These are phyloP conservation scores for Bipolaris sorokiniana DNA, from an alignment of 2,329 filamentous ascomycete species.

Conservation along the genomic window DNA sequence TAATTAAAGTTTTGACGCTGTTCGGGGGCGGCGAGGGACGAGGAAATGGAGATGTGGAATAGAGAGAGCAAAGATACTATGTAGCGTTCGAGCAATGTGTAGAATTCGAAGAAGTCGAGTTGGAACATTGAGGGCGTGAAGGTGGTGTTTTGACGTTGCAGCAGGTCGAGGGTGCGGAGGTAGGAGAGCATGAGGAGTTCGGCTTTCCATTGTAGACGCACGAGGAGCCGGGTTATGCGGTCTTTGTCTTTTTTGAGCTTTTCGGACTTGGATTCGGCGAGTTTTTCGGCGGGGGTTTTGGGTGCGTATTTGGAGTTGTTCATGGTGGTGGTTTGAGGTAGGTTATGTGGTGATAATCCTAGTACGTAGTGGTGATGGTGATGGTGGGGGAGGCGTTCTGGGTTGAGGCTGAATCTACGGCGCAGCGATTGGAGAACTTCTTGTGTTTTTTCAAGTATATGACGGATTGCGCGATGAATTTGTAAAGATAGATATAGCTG, in stretches of 20 bases:
- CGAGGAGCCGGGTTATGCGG: conserved; percentile 33
- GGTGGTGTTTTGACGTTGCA: conserved; percentile 4
- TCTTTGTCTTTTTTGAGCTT: conserved; percentile 42
- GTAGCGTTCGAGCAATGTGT: conserved; percentile 73
- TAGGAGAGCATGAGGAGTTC: conserved; percentile 42
- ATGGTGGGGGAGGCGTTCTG: too few relatives aligned
- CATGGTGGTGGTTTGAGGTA: conserved; percentile 14
- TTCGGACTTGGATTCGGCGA: conserved; percentile 34
- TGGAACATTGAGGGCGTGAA: conserved; percentile 67
- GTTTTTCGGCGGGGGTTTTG: conserved; percentile 35
- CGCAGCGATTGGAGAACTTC: too few relatives aligned
- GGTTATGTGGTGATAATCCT: background rate
- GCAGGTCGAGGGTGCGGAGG: conserved; percentile 35
- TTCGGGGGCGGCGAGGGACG: conserved; percentile 13
- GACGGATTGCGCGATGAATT: background rate
- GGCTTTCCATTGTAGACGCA: conserved; percentile 46
- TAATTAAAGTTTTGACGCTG: conserved; percentile 33
- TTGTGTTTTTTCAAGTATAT: too few relatives aligned
- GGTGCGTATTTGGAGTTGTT: conserved; percentile 41
- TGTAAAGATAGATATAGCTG: background rate
- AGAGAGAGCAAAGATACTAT: conserved; percentile 70
- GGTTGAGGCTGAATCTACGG: too few relatives aligned
- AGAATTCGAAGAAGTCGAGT: conserved; percentile 79
- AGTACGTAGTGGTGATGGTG: background rate
- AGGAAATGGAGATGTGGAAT: conserved; percentile 62